phyloP scores from a whole-genome alignment of 345 rosid species.

The Lagerstroemia speciosa region DNA sequence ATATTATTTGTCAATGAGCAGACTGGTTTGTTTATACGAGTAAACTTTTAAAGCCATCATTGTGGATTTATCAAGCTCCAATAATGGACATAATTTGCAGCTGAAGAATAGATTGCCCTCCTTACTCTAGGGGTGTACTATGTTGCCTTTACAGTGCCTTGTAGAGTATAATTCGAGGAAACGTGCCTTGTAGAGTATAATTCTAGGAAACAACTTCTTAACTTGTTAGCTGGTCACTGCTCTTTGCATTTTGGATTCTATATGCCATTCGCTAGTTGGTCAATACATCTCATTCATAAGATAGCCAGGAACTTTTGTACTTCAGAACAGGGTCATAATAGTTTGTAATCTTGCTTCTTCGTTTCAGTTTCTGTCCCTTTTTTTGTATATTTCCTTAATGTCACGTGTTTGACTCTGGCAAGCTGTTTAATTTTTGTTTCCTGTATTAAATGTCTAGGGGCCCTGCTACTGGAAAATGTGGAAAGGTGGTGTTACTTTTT shows the following conservation, averaged over 20 bases:
- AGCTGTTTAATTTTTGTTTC: neutral
- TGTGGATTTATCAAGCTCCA: no score
- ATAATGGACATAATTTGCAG: no score
- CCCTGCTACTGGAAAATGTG: slow-evolving; percentile 52
- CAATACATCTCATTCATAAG: neutral
- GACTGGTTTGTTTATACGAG: neutral
- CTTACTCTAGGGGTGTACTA: neutral
- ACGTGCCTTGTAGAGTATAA: neutral
- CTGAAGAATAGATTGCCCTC: no score
- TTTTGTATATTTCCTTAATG: neutral
- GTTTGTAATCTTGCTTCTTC: neutral
- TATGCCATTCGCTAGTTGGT: neutral
- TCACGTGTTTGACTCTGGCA: neutral
- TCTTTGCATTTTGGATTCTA: neutral
- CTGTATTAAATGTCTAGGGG: slow-evolving; percentile 36
- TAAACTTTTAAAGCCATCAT: neutral
- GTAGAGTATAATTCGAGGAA: neutral
- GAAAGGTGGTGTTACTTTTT: slow-evolving; percentile 55
- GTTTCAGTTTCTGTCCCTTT: neutral
- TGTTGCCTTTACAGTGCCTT: neutral
- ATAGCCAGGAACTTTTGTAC: neutral
- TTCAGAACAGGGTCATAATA: neutral
- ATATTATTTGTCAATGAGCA: neutral
- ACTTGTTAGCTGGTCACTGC: neutral
- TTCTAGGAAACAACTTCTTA: neutral